A percentile compares a stretch with the other conserved stretches of the same genome.
phyloP scores from a whole-genome alignment of 176 grass and related monocot genomes.

The Carex scoparia region DNA sequence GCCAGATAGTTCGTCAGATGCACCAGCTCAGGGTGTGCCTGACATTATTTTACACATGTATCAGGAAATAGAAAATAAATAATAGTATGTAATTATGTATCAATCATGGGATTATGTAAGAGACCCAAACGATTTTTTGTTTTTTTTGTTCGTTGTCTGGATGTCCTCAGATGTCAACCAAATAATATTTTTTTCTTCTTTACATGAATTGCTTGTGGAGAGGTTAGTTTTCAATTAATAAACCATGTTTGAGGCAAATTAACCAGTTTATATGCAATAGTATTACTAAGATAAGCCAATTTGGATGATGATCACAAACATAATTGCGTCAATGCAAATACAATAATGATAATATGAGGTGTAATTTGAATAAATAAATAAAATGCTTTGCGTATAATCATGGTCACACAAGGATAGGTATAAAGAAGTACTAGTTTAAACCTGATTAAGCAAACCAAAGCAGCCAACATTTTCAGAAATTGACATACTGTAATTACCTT shows the following conservation, averaged over 20 bases:
- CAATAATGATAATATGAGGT: background rate
- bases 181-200: background rate
- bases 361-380: background rate
- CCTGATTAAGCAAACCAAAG: background rate
- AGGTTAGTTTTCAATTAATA: background rate
- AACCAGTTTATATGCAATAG: background rate
- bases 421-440: too few species aligned
- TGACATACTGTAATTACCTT: constrained; percentile 40
- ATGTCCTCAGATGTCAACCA: background rate
- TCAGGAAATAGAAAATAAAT: constrained; percentile 20
- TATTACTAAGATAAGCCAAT: background rate
- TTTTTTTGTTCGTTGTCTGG: background rate
- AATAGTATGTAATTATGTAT: background rate
- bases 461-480: background rate
- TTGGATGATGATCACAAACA: background rate
- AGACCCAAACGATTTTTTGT: too few species aligned
- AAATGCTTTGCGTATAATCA: background rate
- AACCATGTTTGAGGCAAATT: background rate
- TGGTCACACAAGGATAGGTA: background rate
- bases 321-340: background rate
- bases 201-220: background rate
- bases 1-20: constrained; percentile 75
- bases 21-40: constrained; percentile 42
- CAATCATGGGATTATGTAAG: background rate
- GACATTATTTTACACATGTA: background rate